Evolutionary conservation across 768 basidiomycete genomes (phyloP).

Genomic region (Leccinum olivaceopallidum): DNA sequence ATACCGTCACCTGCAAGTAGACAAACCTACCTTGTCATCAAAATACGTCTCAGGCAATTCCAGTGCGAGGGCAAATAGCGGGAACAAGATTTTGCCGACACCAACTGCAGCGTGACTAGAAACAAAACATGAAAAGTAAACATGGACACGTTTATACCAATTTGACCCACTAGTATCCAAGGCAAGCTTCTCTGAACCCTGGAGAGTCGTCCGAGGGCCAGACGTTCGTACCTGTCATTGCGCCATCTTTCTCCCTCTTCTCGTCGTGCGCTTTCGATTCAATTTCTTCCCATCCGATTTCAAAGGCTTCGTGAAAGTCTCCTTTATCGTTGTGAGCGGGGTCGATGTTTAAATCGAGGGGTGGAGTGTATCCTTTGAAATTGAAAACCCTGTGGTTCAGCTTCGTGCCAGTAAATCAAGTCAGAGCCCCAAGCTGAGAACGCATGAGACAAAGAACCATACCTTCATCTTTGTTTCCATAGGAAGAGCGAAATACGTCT

Average conservation of each 20-base stretch:
- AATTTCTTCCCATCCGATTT: conserved; percentile 72
- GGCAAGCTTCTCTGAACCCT: conserved; percentile 56
- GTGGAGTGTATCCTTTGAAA: conserved; percentile 78
- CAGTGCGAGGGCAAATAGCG: no score
- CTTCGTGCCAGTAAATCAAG: conserved; percentile 34
- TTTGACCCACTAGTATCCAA: conserved; percentile 64
- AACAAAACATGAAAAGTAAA: no score
- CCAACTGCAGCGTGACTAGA: no score
- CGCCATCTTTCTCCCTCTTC: conserved; percentile 43
- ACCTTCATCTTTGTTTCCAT: conserved; percentile 68
- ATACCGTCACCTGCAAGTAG: no score
- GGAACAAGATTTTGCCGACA: no score
- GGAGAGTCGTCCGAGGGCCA: conserved; percentile 71
- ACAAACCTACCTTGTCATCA: no score
- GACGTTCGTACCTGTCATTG: conserved; percentile 71
- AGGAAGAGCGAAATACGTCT: conserved; percentile 68
- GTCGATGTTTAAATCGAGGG: conserved; percentile 74
- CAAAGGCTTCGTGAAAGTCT: conserved; percentile 90
- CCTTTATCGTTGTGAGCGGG: conserved; percentile 63
- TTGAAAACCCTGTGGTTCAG: conserved; percentile 67
- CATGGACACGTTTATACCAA: not conserved
- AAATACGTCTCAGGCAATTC: no score
- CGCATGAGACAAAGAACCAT: conserved; percentile 5
- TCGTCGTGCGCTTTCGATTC: conserved; percentile 27
- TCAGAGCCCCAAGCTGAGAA: not conserved